Percentiles rank a stretch among this genome's conserved stretches.
phyloP scores from a whole-genome alignment of 192 early-diverging fungal species.

The Umbelopsis isabellina region DNA sequence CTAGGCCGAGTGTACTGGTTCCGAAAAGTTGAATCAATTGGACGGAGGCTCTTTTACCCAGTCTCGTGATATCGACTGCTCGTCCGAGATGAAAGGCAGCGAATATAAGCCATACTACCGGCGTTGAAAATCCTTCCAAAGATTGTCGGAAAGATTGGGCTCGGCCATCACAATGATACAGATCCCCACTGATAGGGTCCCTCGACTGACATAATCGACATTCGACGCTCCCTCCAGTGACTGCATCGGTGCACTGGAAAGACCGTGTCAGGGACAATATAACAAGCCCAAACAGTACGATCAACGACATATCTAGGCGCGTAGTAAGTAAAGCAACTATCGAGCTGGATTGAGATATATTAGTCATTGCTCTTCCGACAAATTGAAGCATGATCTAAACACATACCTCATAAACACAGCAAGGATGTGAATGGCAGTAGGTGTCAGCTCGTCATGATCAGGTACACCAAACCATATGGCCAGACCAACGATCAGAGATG shows the following conservation, averaged over 20 bases:
- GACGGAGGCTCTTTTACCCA: conserved; percentile 68
- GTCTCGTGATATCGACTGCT: conserved; percentile 61
- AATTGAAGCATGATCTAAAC: neutral
- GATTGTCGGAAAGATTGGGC: conserved; percentile 64
- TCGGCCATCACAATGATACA: conserved; percentile 58
- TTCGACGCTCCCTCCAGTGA: conserved; percentile 50
- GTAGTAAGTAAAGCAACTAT: conserved; percentile 59
- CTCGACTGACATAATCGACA: conserved; percentile 53
- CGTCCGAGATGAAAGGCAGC: conserved; percentile 76
- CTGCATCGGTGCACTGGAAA: conserved; percentile 57
- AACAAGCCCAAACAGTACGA: conserved; percentile 57
- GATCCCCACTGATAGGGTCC: conserved; percentile 24
- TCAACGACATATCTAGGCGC: conserved; percentile 53
- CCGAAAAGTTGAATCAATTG: conserved; percentile 57
- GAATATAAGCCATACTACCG: conserved; percentile 72
- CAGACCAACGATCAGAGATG: conserved; percentile 29
- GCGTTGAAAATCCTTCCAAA: conserved; percentile 64
- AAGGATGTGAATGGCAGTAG: conserved; percentile 37
- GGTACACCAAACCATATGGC: conserved; percentile 38
- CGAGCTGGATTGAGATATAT: conserved; percentile 31
- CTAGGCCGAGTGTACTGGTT: conserved; percentile 54
- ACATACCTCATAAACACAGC: conserved; percentile 43
- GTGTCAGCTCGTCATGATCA: conserved; percentile 30
- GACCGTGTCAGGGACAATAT: conserved; percentile 60
- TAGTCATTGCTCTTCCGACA: no score